Conservation (phyloP, 1,284 basidiomycete genomes). For the Austroboletus rostrupii region DNA sequence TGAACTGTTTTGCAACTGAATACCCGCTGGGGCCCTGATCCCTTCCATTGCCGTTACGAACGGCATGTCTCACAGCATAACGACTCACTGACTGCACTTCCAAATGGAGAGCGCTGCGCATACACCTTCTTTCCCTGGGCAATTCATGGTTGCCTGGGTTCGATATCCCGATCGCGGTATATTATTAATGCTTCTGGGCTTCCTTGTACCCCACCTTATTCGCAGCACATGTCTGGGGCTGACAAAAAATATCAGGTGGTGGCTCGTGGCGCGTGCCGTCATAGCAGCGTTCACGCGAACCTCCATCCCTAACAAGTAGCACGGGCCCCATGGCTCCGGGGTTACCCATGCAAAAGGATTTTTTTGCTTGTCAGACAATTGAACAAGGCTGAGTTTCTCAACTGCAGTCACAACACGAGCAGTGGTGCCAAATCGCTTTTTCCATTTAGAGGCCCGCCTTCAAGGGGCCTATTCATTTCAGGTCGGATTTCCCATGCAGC, state of each 20-base stretch:
- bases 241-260: background rate
- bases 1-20: background rate
- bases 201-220: background rate
- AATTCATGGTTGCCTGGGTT: background rate
- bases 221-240: background rate
- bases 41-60: background rate
- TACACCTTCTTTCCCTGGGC: background rate
- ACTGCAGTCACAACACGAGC: background rate
- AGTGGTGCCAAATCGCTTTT: background rate
- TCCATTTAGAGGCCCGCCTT: background rate
- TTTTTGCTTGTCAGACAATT: background rate
- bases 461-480: background rate
- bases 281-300: constrained; percentile 4
- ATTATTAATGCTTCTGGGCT: background rate
- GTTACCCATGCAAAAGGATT: background rate
- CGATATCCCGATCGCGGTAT: background rate
- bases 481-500: constrained; percentile 16
- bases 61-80: background rate
- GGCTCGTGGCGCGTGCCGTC: background rate
- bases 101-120: background rate
- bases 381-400: constrained; percentile 16
- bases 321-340: background rate
- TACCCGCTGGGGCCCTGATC: background rate
- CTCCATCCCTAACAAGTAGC: background rate
- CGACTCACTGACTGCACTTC: background rate